A percentile compares a stretch with the other conserved stretches of the same genome.
Evolutionary conservation across 495 filamentous ascomycete species (phyloP).

Genomic region (Penicillium ochrochloron): DNA sequence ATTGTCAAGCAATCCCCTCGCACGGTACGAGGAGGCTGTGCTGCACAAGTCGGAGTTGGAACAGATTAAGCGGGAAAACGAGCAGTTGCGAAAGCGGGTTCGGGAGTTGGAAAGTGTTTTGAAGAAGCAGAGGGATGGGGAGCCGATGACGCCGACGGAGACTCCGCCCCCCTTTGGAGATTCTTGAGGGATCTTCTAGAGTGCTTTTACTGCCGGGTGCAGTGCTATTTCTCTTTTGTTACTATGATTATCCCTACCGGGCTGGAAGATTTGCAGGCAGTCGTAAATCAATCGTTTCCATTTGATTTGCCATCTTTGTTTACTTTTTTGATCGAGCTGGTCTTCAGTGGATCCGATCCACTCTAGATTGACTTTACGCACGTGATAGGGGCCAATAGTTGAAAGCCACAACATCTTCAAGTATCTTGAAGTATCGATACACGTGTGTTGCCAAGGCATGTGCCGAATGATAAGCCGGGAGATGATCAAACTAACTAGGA

Average conservation of each 20-base stretch:
- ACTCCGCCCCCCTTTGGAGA: neutral
- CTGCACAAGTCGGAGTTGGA: constrained; percentile 75
- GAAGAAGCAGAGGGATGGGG: constrained; percentile 33
- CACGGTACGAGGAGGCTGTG: constrained; percentile 70
- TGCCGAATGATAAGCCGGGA: too few relatives aligned
- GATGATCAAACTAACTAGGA: too few relatives aligned
- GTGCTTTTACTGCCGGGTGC: constrained; percentile 12
- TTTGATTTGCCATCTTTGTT: constrained; percentile 2
- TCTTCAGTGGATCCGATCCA: neutral
- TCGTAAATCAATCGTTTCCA: constrained; percentile 16
- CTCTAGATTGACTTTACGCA: neutral
- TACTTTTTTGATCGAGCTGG: neutral
- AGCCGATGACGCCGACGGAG: neutral
- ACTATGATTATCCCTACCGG: constrained; percentile 6
- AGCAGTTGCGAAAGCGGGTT: constrained; percentile 71
- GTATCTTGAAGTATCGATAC: neutral
- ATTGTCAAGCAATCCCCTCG: constrained; percentile 28
- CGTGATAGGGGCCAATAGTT: neutral
- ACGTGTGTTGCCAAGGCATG: too few relatives aligned
- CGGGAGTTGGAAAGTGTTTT: constrained; percentile 66
- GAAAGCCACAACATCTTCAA: neutral
- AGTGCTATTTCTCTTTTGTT: constrained; percentile 4
- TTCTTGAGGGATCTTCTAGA: neutral
- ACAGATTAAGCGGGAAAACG: constrained; percentile 77
- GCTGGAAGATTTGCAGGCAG: constrained; percentile 26